Evolutionary conservation across 2,329 filamentous ascomycete genomes (phyloP).

Genomic region (Stagonosporopsis chrysanthemi): DNA sequence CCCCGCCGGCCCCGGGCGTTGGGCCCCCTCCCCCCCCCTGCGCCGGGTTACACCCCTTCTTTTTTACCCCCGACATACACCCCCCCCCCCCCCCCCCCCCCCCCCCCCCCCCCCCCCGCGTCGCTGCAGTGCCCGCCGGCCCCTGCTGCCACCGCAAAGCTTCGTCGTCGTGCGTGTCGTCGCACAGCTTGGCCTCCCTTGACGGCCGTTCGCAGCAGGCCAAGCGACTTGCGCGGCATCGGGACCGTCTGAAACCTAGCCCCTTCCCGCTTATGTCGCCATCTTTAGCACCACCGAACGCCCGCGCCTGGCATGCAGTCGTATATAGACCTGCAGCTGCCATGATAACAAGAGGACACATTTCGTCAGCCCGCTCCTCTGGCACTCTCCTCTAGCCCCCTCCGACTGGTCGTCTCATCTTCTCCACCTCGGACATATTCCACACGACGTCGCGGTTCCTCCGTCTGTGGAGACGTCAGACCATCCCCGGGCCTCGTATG

Average conservation of each 20-base stretch:
- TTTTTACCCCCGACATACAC: too few relatives aligned
- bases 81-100: neutral
- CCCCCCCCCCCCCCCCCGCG: neutral
- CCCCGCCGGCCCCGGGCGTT: too few relatives aligned
- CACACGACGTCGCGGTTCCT: neutral
- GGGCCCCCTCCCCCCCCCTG: too few relatives aligned
- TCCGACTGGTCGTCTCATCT: slow-evolving; percentile 8
- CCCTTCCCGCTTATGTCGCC: slow-evolving; percentile 4
- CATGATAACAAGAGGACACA: neutral
- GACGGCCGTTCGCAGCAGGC: slow-evolving; percentile 11
- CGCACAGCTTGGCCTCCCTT: slow-evolving; percentile 14
- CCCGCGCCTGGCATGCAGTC: slow-evolving; percentile 4
- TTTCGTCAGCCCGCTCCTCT: slow-evolving; percentile 3
- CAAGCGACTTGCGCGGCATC: slow-evolving; percentile 16
- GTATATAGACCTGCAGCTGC: slow-evolving; percentile 3
- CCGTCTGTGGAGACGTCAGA: slow-evolving; percentile 8
- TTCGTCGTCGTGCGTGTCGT: neutral
- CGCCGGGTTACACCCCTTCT: too few relatives aligned
- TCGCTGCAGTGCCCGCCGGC: neutral
- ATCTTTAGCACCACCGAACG: slow-evolving; percentile 2
- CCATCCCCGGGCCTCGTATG: neutral
- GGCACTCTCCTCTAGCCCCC: neutral
- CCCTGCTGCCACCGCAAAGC: neutral
- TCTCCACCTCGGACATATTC: neutral
- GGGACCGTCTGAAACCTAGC: slow-evolving; percentile 19